A percentile compares a stretch with the other conserved stretches of the same genome.
phyloP scores from a whole-genome alignment of 2,329 filamentous ascomycete species.

The Hypoxylon sp. region DNA sequence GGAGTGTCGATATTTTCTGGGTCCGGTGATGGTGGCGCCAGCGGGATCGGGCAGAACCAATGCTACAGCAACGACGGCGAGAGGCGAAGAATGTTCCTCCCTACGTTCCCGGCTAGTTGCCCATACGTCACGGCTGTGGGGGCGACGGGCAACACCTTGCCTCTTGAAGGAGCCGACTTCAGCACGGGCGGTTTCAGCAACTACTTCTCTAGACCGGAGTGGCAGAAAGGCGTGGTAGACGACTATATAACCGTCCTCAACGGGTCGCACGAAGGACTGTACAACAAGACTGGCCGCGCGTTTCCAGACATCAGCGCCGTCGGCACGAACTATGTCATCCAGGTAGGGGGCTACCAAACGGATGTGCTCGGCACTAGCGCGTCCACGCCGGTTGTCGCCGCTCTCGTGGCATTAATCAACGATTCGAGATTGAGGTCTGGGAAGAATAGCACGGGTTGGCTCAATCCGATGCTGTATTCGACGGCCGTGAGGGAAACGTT shows the following conservation, averaged over 20 bases:
- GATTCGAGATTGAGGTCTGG: conserved; percentile 61
- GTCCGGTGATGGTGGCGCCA: conserved; percentile 70
- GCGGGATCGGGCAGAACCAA: conserved; percentile 62
- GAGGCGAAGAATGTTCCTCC: conserved; percentile 63
- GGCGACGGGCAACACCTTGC: conserved; percentile 43
- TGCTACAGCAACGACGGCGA: conserved; percentile 69
- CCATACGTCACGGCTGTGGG: conserved; percentile 52
- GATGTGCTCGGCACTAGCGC: conserved; percentile 57
- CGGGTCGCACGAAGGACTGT: conserved; percentile 48
- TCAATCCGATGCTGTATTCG: conserved; percentile 66
- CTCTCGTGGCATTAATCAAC: conserved; percentile 69
- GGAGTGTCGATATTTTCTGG: conserved; percentile 74
- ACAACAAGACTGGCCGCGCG: conserved; percentile 58
- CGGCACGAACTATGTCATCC: conserved; percentile 56
- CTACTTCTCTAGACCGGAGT: conserved; percentile 63
- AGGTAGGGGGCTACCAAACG: conserved; percentile 54
- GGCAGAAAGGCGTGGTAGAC: conserved; percentile 61
- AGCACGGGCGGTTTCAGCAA: conserved; percentile 66
- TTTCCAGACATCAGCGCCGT: conserved; percentile 70
- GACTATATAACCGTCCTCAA: conserved; percentile 60
- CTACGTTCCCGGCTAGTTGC: conserved; percentile 67
- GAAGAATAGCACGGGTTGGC: conserved; percentile 66
- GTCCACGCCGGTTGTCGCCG: conserved; percentile 68
- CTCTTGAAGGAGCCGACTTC: conserved; percentile 44
- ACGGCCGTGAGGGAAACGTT: conserved; percentile 56